Evolutionary conservation across 1,284 basidiomycete genomes (phyloP), one percentile per base, ranked within the genome.

Genomic region (Puccinia coronata): DNA sequence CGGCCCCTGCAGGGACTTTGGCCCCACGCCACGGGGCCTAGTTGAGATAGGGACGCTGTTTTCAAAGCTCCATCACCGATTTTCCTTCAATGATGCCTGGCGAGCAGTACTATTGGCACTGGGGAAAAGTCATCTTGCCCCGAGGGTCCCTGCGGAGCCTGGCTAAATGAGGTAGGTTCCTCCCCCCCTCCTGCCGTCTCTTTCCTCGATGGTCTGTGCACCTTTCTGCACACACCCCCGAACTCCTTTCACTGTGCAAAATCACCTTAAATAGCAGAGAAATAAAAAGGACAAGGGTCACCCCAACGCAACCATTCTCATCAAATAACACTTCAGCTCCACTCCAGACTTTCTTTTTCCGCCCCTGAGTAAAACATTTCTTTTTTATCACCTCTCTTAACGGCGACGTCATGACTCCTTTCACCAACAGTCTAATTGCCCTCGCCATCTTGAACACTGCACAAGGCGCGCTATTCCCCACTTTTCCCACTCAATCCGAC

Each of bases 401-500:
- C 43, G 41, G 41, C 47, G 8, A 69, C 47, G 49, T 43, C 11
- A 77, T 77, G 36, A 61, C 47, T 34, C 34, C 49, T 43, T 67
- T 28, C 28, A 65, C 61, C 57, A 57, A n/a, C 28, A 63, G 57
- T 31, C 34, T 65, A 31, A 51, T 77, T 51, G 49, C 47, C 23
- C 61, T 77, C 43, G 74, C 74, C 43, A 31, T 70, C 36, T 11
- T 67, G n/a, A 63, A 55, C n/a, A 49, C 51, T 25, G 76, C 53
- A 1, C 51, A 69, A 41, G 65, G 47, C 34, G 14, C 61, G n/a
- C 18, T 79, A 16, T 79, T 41, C 11, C 63, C 65, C 1, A 79
- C 65, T 31, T 79, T 79, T 39, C 76, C 76, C 31, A 63, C 67
- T 25, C 51, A 63, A 39, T 41, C 63, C 36, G 67, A 63, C 34